Evolutionary conservation across 116 monocot species (phyloP), one percentile per base, ranked within the genome.

Genomic region (Papilionanthe hybrid): DNA sequence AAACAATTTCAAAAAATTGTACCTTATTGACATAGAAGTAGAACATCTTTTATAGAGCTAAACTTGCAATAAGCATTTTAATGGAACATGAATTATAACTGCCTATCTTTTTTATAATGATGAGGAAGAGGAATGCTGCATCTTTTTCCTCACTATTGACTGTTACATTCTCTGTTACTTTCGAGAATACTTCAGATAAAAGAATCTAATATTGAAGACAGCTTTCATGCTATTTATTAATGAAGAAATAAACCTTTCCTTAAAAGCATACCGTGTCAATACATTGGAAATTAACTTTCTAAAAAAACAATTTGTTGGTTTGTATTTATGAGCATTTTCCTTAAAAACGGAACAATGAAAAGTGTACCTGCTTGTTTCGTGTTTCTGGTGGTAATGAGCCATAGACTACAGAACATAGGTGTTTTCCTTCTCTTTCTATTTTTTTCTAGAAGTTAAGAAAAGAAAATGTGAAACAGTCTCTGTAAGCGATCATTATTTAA

Each of bases 351-450:
- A 63, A 50, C 49, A 49, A 37, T 47, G 18, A 50, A 20, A 41
- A 49, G 41, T 7, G 4, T 88, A 91, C 96, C 94, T 97, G 96
- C 72, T 92, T 93, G 37, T 89, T 97, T 82, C 96, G 87, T 80
- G 96, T 97, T 82, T 97, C 94, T 77, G 96, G 94, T 42, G 96
- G 96, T 79, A 97, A 84, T 68, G 96, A 97, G 77, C 96, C 96
- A 89, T 97, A 97, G 22, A 97, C 93, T 58, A 97, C 94, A 84
- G 96, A 94, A 83, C 96, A 97, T 5, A 91, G 88, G 91, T 94
- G 96, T 23, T 91, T 89, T 37, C 88, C 86, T 47, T 78, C 86
- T 71, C 63, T 82, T 87, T 97, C 96, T 87, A 97, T 91, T 86
- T 77, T 80, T 92, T 84, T 97, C 96, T 97, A n/a, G 43, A 45